These are phyloP conservation scores for Pyrrhoderma lamaoense DNA, from an alignment of 1,284 basidiomycete species.

Conservation along the genomic window DNA sequence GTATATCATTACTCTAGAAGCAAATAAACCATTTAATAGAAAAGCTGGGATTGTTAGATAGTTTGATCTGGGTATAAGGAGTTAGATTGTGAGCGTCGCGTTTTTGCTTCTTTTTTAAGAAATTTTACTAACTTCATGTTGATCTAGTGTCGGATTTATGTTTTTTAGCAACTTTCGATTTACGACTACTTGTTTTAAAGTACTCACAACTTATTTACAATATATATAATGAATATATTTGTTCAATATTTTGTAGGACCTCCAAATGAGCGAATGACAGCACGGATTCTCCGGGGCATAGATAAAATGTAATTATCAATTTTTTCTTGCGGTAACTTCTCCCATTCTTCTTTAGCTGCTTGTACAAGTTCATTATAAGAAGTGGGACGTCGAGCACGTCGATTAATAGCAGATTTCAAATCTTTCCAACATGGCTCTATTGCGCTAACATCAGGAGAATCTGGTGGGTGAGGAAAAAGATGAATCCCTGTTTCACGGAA, in stretches of 20 bases:
- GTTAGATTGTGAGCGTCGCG: too few relatives aligned
- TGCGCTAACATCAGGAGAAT: background rate
- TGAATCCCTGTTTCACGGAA: background rate
- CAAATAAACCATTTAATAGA: too few relatives aligned
- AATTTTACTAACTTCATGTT: too few relatives aligned
- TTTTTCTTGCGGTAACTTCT: background rate
- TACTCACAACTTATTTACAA: too few relatives aligned
- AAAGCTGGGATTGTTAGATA: too few relatives aligned
- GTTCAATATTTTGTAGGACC: background rate
- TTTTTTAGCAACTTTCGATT: too few relatives aligned
- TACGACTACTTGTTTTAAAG: too few relatives aligned
- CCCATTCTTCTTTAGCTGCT: background rate
- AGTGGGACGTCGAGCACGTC: background rate
- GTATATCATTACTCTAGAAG: too few relatives aligned
- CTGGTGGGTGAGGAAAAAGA: background rate
- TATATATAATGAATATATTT: too few relatives aligned
- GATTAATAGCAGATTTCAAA: background rate
- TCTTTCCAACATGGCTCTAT: slow-evolving; percentile 1
- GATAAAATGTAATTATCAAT: slow-evolving; percentile 7
- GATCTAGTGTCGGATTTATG: too few relatives aligned
- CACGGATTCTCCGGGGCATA: background rate
- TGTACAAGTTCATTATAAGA: background rate
- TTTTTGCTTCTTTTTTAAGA: too few relatives aligned
- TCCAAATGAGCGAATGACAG: background rate
- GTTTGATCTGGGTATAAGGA: too few relatives aligned